These are phyloP conservation scores for Casuarina glauca DNA, from an alignment of 306 rosid genomes.

Conservation along the genomic window DNA sequence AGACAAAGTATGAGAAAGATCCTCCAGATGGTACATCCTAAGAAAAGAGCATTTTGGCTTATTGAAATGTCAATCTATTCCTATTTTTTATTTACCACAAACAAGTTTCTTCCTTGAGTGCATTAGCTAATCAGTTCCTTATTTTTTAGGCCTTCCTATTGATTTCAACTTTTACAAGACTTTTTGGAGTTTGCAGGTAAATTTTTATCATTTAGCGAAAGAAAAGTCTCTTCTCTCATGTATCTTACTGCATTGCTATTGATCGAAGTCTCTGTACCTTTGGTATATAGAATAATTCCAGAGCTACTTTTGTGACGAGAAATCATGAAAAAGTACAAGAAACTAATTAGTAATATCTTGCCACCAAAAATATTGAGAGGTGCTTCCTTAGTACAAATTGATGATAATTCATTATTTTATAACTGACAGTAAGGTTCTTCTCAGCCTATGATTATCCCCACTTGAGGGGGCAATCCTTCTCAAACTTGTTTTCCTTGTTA, in stretches of 20 bases:
- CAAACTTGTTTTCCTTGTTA: too few relatives aligned
- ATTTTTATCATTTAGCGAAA: constrained; percentile 16
- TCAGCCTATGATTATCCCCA: background rate
- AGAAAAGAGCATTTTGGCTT: constrained; percentile 18
- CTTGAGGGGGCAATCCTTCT: background rate
- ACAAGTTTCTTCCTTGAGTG: constrained; percentile 5
- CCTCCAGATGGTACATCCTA: constrained; percentile 68
- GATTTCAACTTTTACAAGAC: constrained; percentile 99
- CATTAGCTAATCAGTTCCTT: constrained; percentile 17
- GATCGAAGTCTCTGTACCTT: constrained; percentile 4
- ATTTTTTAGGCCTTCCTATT: constrained; percentile 73
- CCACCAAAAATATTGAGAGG: background rate
- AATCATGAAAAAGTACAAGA: background rate
- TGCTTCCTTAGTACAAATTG: too few relatives aligned
- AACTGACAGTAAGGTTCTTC: too few relatives aligned
- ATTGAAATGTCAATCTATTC: background rate
- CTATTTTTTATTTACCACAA: constrained; percentile 1
- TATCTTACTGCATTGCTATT: constrained; percentile 16
- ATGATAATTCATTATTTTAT: too few relatives aligned
- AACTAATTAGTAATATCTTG: background rate
- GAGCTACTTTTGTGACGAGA: background rate
- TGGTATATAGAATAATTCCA: constrained; percentile 1
- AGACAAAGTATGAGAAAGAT: constrained; percentile 93
- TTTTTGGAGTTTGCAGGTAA: constrained; percentile 96
- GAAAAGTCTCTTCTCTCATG: constrained; percentile 8